phyloP scores from a whole-genome alignment of 2,329 filamentous ascomycete species.

The Laburnicola sp. region DNA sequence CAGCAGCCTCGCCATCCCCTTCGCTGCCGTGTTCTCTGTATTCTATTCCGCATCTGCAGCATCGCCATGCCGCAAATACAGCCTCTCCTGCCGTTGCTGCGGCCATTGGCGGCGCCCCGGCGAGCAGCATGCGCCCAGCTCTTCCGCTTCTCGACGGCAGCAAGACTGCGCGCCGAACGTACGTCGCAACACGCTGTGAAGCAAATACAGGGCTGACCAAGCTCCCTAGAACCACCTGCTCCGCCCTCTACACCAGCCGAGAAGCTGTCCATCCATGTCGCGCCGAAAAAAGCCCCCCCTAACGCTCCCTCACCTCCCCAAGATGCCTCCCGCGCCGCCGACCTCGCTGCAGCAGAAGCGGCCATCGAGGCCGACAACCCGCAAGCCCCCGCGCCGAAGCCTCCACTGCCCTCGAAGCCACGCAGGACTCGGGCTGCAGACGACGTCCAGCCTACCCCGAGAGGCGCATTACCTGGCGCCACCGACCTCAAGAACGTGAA shows the following conservation, averaged over 20 bases:
- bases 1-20: conserved; percentile 6
- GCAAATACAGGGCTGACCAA: background rate
- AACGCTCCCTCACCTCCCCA: conserved; percentile 40
- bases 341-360: conserved; percentile 40
- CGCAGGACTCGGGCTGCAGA: background rate
- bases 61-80: conserved; percentile 41
- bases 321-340: conserved; percentile 32
- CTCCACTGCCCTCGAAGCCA: conserved; percentile 24
- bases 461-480: background rate
- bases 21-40: background rate
- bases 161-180: conserved; percentile 34
- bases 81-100: conserved; percentile 45
- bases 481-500: background rate
- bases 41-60: background rate
- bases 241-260: conserved; percentile 28
- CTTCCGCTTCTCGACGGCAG: conserved; percentile 47
- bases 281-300: conserved; percentile 17
- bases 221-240: conserved; percentile 15
- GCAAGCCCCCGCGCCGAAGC: conserved; percentile 29
- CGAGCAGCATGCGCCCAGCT: conserved; percentile 43
- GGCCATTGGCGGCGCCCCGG: conserved; percentile 46
- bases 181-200: conserved; percentile 9
- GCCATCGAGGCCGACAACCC: conserved; percentile 39
- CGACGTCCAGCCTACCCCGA: background rate
- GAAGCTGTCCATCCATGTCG: conserved; percentile 20